phyloP scores from a whole-genome alignment of 768 basidiomycete species.

The Tulasnella sp. region DNA sequence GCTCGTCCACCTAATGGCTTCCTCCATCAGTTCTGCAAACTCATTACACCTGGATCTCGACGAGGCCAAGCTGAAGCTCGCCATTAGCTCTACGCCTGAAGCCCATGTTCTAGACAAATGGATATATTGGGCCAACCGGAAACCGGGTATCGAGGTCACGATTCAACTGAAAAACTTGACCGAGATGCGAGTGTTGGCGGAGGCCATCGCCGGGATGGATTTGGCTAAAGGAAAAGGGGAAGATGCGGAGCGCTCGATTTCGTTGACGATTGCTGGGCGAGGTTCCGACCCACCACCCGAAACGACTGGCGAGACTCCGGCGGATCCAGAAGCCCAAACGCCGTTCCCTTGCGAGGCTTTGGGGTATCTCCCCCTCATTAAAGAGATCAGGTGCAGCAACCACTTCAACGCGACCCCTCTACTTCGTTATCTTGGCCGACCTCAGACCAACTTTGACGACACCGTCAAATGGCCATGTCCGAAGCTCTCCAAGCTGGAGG shows the following conservation, averaged over 20 bases:
- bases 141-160: background rate
- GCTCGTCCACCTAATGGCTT: background rate
- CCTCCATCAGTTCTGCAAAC: background rate
- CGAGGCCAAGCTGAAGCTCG: background rate
- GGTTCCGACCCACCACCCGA: background rate
- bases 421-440: background rate
- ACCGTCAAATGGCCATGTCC: background rate
- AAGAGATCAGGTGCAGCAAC: background rate
- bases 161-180: background rate
- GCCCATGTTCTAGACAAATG: background rate
- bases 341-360: background rate
- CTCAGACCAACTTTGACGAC: slow-evolving; percentile 1
- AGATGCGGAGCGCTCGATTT: background rate
- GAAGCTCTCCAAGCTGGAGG: background rate
- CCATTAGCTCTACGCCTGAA: background rate
- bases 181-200: background rate
- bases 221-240: background rate
- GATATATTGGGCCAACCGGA: slow-evolving; percentile 1
- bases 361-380: background rate
- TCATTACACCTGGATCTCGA: background rate
- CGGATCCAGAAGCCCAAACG: background rate
- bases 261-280: background rate
- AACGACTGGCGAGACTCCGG: background rate
- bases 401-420: background rate
- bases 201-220: background rate